These are phyloP conservation scores for Hericium coralloides DNA, from an alignment of 768 basidiomycete species.

Conservation along the genomic window DNA sequence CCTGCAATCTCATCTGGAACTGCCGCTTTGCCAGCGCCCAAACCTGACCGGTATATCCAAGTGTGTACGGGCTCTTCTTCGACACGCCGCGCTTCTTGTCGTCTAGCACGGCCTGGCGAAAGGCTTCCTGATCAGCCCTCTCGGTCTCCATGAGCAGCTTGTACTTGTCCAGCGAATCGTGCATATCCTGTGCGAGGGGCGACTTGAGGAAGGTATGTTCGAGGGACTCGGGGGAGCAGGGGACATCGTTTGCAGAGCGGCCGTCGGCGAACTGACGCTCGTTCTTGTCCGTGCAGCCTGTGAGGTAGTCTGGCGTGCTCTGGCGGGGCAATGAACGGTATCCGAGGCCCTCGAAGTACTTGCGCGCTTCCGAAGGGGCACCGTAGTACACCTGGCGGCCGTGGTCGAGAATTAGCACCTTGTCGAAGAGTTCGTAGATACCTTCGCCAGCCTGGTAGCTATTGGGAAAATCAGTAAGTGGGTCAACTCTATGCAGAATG, in stretches of 20 bases:
- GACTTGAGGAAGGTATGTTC: conserved; percentile 54
- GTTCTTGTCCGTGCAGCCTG: conserved; percentile 72
- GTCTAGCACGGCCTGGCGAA: conserved; percentile 61
- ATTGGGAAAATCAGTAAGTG: background rate
- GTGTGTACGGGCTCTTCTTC: conserved; percentile 74
- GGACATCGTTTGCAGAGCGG: conserved; percentile 45
- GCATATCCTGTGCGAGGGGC: conserved; percentile 32
- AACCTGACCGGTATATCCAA: conserved; percentile 70
- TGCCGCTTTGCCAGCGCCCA: conserved; percentile 61
- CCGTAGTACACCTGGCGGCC: conserved; percentile 82
- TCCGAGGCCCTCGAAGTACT: conserved; percentile 71
- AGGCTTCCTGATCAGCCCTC: conserved; percentile 60
- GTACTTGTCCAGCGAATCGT: conserved; percentile 42
- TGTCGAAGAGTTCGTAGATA: conserved; percentile 76
- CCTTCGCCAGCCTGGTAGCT: conserved; percentile 63
- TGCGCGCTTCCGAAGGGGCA: conserved; percentile 58
- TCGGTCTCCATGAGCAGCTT: conserved; percentile 46
- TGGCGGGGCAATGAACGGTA: conserved; percentile 72
- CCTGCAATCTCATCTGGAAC: conserved; percentile 66
- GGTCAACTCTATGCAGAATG: background rate
- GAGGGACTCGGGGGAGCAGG: conserved; percentile 57
- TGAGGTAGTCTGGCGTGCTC: conserved; percentile 80
- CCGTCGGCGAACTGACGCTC: conserved; percentile 69
- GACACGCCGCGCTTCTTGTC: conserved; percentile 77
- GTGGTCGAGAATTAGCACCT: conserved; percentile 75